These are phyloP conservation scores for Syncephalastrum contaminatum DNA, from an alignment of 371 early-diverging fungal species.

Conservation along the genomic window DNA sequence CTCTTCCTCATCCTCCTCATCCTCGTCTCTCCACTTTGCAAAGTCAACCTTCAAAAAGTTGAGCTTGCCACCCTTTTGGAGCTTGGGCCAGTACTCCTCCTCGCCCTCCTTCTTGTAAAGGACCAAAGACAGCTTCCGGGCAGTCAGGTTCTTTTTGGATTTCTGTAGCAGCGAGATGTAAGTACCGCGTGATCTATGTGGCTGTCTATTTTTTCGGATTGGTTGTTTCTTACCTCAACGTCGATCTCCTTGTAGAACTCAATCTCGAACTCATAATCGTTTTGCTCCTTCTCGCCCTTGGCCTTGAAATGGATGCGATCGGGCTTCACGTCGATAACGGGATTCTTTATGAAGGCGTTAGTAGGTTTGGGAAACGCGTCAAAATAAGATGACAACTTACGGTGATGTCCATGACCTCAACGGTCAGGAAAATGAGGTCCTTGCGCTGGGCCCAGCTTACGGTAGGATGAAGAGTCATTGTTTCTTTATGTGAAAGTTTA, in stretches of 20 bases:
- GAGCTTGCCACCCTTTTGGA: conserved; percentile 73
- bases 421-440: conserved; percentile 81
- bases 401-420: conserved; percentile 77
- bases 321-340: conserved; percentile 54
- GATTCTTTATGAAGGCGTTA: conserved; percentile 21
- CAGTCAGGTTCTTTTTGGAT: conserved; percentile 65
- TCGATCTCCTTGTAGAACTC: conserved; percentile 76
- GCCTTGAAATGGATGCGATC: conserved; percentile 66
- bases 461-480: conserved; percentile 59
- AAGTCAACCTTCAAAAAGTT: conserved; percentile 92
- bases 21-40: conserved; percentile 88
- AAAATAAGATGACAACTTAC: conserved; percentile 19
- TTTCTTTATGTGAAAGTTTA: not conserved
- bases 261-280: conserved; percentile 72
- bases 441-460: conserved; percentile 94
- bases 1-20: conserved; percentile 85
- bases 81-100: conserved; percentile 80
- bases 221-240: conserved; percentile 55
- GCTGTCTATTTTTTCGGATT: too few relatives aligned
- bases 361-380: not conserved
- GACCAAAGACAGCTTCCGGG: conserved; percentile 62
- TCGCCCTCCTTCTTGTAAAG: conserved; percentile 70
- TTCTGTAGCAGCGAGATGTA: conserved; percentile 38
- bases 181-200: too few relatives aligned
- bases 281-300: conserved; percentile 61